Evolutionary conservation across 306 rosid species (phyloP), one percentile per base, ranked within the genome.

Genomic region (Morella rubra): DNA sequence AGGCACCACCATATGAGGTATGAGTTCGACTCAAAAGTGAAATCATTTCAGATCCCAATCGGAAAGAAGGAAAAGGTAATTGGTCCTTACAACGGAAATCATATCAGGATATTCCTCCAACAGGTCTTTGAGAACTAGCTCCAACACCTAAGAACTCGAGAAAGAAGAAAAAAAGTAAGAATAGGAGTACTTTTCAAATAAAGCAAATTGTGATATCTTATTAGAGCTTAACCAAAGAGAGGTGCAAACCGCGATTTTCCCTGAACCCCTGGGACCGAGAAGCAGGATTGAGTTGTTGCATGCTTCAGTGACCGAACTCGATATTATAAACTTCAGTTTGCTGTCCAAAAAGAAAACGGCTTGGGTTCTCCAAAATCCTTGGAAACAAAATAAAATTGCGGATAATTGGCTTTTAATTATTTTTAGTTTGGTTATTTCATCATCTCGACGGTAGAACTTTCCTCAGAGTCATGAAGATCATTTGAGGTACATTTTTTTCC

Each of bases 201-300:
- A 40, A 70, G 24, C 8, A 55, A 37, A 20, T 41, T 32, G n/a
- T 41, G 54, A 76, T 78, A 59, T 52, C 61, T 54, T 27, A 69
- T 45, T 6, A n/a, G 53, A 76, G 54, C 41, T 16, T 24, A 64
- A 40, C 15, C n/a, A 7, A 42, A 68, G 44, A 75, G 59, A 51
- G 19, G 41, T 67, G 82, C 88, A 50, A 80, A 93, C 98, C 78
- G 88, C 88, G 7, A 80, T 76, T 83, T 95, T 95, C 42, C 98
- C 97, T 8, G 90, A 86, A 76, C 97, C 98, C 7, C 98, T 96
- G 12, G 97, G 92, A 64, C 98, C 98, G 37, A 92, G 90, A 72
- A 95, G 98, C 67, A 95, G 85, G 62, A 95, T 87, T 18, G 98
- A 95, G 71, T 89, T 95, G 84, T 92, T 95, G 75, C 97, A 92